Evolutionary conservation across 257 asterid genomes (phyloP).

Genomic region (Striga asiatica): DNA sequence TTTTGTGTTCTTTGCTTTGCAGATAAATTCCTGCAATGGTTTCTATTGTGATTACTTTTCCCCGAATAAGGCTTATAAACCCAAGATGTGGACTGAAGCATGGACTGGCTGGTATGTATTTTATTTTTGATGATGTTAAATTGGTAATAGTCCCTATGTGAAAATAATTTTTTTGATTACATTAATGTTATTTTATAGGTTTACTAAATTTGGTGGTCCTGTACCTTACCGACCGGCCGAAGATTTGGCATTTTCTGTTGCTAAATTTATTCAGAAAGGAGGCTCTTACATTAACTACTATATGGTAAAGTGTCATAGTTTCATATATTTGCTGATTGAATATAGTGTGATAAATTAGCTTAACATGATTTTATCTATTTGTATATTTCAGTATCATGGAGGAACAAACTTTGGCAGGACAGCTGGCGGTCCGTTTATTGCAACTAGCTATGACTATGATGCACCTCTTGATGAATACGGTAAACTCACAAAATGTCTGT

Average conservation of each 20-base stretch:
- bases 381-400: constrained; percentile 40
- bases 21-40: constrained; percentile 97
- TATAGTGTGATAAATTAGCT: constrained; percentile 13
- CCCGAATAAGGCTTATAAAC: constrained; percentile 81
- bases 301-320: constrained; percentile 48
- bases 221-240: constrained; percentile 93
- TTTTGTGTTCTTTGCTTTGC: constrained; percentile 14
- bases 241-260: constrained; percentile 92
- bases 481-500: constrained; percentile 11
- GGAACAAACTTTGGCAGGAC: constrained; percentile 84
- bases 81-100: constrained; percentile 99
- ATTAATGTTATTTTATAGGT: constrained; percentile 35
- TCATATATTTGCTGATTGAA: background rate
- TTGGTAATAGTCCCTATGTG: no score
- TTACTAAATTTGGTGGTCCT: constrained; percentile 93
- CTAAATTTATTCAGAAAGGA: constrained; percentile 78
- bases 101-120: constrained; percentile 86
- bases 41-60: constrained; percentile 86
- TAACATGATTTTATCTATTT: background rate
- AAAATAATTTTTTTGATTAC: background rate
- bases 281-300: constrained; percentile 87
- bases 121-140: background rate
- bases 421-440: constrained; percentile 77
- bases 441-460: constrained; percentile 75
- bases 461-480: constrained; percentile 82